These are phyloP conservation scores for Sarcodon sp. DNA, from an alignment of 768 basidiomycete genomes.

Conservation along the genomic window DNA sequence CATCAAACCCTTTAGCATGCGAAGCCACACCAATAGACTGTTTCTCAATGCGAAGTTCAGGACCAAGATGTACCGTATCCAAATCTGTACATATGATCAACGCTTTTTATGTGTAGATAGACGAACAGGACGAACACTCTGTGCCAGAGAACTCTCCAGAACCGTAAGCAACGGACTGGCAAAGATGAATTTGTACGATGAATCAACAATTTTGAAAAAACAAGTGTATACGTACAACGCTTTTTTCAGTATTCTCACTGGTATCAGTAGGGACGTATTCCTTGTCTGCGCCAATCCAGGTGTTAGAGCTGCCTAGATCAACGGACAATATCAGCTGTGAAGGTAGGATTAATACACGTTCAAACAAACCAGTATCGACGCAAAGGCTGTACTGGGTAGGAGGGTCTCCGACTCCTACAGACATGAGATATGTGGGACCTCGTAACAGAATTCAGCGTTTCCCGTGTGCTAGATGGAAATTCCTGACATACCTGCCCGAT, in stretches of 20 bases:
- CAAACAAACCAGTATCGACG: conserved; percentile 38
- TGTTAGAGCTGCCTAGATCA: conserved; percentile 13
- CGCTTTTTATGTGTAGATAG: neutral
- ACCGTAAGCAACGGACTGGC: conserved; percentile 38
- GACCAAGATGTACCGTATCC: conserved; percentile 31
- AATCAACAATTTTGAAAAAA: neutral
- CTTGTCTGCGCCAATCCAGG: conserved; percentile 12
- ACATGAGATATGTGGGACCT: conserved; percentile 38
- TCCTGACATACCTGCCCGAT: too few species aligned
- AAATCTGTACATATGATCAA: conserved; percentile 17
- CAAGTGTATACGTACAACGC: conserved; percentile 12
- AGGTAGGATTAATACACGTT: too few species aligned
- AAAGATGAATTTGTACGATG: too few species aligned
- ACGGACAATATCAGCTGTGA: neutral
- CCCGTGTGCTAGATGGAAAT: too few species aligned
- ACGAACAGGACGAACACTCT: conserved; percentile 28
- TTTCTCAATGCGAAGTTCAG: conserved; percentile 27
- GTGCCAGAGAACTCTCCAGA: conserved; percentile 39
- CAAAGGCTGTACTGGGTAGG: conserved; percentile 36
- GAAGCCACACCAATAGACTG: conserved; percentile 37
- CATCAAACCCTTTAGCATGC: conserved; percentile 27
- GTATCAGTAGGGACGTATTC: conserved; percentile 8
- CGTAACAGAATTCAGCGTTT: too few species aligned
- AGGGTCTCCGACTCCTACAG: conserved; percentile 39
- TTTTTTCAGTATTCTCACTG: conserved; percentile 8